Evolutionary conservation across 2,329 filamentous ascomycete species (phyloP), one percentile per base, ranked within the genome.

Genomic region (Niveomyces coronatus): DNA sequence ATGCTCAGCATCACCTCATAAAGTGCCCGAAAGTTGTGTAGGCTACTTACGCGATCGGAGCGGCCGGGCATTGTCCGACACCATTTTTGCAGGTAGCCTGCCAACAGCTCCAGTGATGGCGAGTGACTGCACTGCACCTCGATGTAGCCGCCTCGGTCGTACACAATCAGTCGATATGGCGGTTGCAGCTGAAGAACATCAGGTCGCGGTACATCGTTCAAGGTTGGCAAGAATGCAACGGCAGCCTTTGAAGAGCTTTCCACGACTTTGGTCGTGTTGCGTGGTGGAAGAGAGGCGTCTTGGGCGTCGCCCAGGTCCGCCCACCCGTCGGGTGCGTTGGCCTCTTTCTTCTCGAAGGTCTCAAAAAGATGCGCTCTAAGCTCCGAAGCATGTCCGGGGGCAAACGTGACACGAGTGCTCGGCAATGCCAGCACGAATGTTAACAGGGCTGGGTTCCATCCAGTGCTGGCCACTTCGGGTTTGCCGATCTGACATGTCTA

Each of bases 101-200:
- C 54, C 6, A 73, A 46, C 13, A 70, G 50, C 37, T 64, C 53
- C 19, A 71, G 48, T 0, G 63, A 66, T 4, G 60, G 59, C 28
- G 60, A 61, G 48, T 74, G 70, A 34, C 65, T 71, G 35, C 62
- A 58, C 34, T 69, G 60, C 9, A 73, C 50, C 33, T 63, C 59
- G 9, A 71, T 54, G 16, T 46, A 48, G 8, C 46, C 44, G 14
- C 53, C 50, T 9, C 47, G 44, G 9, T 54, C 50, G 15, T 53
- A 46, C 4, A 72, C 53, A 11, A 60, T 55, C 5, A 73, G 52
- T 37, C 69, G 58, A 45, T 72, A 72, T 0, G 69, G 69, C 2
- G 68, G 64, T 22, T 54, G 59, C 8, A 58, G 53, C 11, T 70
- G 55, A 9, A 73, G 53, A n/a, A 68, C 58, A 33, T 70, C 65